Evolutionary conservation across 495 filamentous ascomycete genomes (phyloP).

Genomic region (Podospora pseudoanserina): DNA sequence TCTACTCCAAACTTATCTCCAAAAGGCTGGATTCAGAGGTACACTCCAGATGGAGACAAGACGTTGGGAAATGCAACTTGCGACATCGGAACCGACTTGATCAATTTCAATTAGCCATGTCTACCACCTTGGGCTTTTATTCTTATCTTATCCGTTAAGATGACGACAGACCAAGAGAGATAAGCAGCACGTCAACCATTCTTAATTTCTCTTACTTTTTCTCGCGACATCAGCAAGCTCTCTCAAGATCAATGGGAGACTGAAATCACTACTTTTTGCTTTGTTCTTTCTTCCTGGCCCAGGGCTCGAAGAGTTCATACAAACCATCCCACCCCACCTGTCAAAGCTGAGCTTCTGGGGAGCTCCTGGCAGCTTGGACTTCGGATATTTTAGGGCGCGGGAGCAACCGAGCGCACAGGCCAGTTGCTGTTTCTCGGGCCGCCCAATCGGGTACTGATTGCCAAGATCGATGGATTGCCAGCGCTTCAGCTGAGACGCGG

Average conservation of each 20-base stretch:
- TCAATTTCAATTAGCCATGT: neutral
- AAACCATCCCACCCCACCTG: neutral
- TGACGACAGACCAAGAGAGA: neutral
- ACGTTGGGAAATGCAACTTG: neutral
- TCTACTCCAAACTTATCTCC: neutral
- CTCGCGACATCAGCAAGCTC: neutral
- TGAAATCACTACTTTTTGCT: too few species aligned
- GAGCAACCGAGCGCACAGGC: neutral
- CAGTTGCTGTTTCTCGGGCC: neutral
- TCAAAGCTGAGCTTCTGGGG: constrained; percentile 1
- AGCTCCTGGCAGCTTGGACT: constrained; percentile 1
- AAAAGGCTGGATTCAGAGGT: neutral
- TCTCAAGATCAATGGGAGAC: neutral
- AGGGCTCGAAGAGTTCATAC: too few species aligned
- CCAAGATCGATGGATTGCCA: constrained; percentile 3
- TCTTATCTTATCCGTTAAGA: neutral
- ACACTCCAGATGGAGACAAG: neutral
- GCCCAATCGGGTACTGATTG: neutral
- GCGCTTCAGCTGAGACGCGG: constrained; percentile 4
- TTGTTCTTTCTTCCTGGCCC: too few species aligned
- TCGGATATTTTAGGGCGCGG: constrained; percentile 5
- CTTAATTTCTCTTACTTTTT: neutral
- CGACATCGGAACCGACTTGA: neutral
- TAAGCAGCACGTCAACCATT: neutral
- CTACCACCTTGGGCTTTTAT: neutral